Evolutionary conservation across 1,139 yeast genomes (phyloP).

Genomic region (Candida tropicalis): DNA sequence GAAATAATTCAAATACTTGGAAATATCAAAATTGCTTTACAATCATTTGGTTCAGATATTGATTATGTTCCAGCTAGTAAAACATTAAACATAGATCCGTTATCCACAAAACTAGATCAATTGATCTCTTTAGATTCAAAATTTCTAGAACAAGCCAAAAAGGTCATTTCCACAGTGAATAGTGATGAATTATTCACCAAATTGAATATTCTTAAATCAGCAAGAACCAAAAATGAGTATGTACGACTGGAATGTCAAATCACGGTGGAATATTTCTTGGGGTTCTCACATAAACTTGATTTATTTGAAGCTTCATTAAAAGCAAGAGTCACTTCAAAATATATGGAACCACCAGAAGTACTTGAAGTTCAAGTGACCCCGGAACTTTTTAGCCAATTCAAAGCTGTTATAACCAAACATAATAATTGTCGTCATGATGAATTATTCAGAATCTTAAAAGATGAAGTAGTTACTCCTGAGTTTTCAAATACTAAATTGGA

Average conservation of each 20-base stretch:
- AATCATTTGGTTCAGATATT: conserved; percentile 14
- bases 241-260: conserved; percentile 4
- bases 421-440: conserved; percentile 16
- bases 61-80: conserved; percentile 22
- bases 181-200: conserved; percentile 3
- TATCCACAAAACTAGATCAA: conserved; percentile 18
- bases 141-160: not conserved
- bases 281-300: conserved; percentile 8
- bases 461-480: conserved; percentile 13
- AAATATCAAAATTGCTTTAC: conserved; percentile 6
- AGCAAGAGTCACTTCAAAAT: conserved; percentile 1
- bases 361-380: conserved; percentile 1
- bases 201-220: conserved; percentile 1
- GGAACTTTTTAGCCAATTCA: conserved; percentile 9
- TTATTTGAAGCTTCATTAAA: conserved; percentile 6
- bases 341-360: conserved; percentile 2
- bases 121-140: conserved; percentile 12
- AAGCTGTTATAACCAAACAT: conserved; percentile 11
- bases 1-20: conserved; percentile 14
- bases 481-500: conserved; percentile 15
- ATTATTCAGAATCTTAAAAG: conserved; percentile 5
- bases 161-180: not conserved
- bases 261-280: conserved; percentile 9
- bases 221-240: conserved; percentile 3
- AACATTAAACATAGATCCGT: conserved; percentile 17